phyloP scores from a whole-genome alignment of 257 asterid genomes.

The Forsythia suspensa region DNA sequence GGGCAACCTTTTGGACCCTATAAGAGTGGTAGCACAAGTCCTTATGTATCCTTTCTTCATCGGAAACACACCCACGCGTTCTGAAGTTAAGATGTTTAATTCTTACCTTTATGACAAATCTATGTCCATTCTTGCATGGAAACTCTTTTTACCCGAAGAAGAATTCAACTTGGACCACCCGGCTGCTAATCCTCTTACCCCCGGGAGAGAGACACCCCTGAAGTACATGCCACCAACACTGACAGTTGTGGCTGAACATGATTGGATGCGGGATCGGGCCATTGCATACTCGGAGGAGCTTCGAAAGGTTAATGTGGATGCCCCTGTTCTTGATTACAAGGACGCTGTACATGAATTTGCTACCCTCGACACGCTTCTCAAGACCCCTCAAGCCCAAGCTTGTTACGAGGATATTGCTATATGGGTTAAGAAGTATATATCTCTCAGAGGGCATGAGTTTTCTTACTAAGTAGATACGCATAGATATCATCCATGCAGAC shows the following conservation, averaged over 20 bases:
- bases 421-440: slow-evolving; percentile 83
- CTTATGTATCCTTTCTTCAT: slow-evolving; percentile 84
- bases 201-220: slow-evolving; percentile 36
- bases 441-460: slow-evolving; percentile 78
- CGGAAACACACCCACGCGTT: slow-evolving; percentile 58
- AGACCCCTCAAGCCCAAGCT: slow-evolving; percentile 76
- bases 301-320: slow-evolving; percentile 73
- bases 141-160: slow-evolving; percentile 60
- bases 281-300: slow-evolving; percentile 80
- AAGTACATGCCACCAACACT: slow-evolving; percentile 85
- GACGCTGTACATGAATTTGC: slow-evolving; percentile 85
- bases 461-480: slow-evolving; percentile 43
- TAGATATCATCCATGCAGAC: neutral
- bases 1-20: slow-evolving; percentile 60
- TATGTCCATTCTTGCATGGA: slow-evolving; percentile 71
- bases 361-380: slow-evolving; percentile 59
- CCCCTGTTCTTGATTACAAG: slow-evolving; percentile 80
- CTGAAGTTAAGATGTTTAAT: slow-evolving; percentile 61
- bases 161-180: slow-evolving; percentile 69
- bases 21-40: slow-evolving; percentile 84
- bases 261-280: slow-evolving; percentile 88
- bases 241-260: slow-evolving; percentile 77
- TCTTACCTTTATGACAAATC: slow-evolving; percentile 75
- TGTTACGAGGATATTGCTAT: slow-evolving; percentile 80
- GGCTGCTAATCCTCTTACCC: slow-evolving; percentile 67